Evolutionary conservation across 208 protist species (phyloP).

Genomic region (Wallacemonas sp.): DNA sequence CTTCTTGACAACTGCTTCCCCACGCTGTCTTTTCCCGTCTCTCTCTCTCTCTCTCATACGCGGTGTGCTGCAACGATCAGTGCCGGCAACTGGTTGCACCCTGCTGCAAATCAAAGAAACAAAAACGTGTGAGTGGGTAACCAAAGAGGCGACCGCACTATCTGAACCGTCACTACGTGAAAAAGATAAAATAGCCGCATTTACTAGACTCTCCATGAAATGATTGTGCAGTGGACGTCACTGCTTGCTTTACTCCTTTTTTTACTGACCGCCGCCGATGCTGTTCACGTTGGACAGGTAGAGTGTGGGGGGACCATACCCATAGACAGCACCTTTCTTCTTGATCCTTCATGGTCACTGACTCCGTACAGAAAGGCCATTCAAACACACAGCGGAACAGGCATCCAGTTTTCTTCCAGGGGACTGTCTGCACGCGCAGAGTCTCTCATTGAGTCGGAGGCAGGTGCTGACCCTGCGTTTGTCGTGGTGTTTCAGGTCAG

Average conservation of each 20-base stretch:
- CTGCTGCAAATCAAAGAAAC: too few species aligned
- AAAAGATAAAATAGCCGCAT: neutral
- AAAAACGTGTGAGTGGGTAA: too few species aligned
- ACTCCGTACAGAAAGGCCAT: constrained; percentile 9
- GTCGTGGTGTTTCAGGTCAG: constrained; percentile 44
- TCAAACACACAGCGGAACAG: constrained; percentile 9
- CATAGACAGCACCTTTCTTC: constrained; percentile 53
- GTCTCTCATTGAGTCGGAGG: constrained; percentile 27
- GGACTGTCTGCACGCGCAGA: neutral
- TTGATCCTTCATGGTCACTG: constrained; percentile 45
- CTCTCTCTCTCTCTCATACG: too few species aligned
- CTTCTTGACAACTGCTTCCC: too few species aligned
- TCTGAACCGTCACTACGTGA: too few species aligned
- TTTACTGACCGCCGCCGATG: neutral
- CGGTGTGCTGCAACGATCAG: too few species aligned
- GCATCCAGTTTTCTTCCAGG: constrained; percentile 5
- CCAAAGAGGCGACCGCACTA: too few species aligned
- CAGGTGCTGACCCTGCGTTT: constrained; percentile 25
- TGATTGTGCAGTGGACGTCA: constrained; percentile 9
- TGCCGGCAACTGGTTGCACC: too few species aligned
- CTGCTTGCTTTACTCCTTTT: neutral
- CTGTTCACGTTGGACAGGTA: constrained; percentile 21
- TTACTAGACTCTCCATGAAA: neutral
- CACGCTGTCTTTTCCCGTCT: neutral
- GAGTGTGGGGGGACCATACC: constrained; percentile 51